phyloP scores from a whole-genome alignment of 2,329 filamentous ascomycete species.

The Colletotrichum cordylinicola region DNA sequence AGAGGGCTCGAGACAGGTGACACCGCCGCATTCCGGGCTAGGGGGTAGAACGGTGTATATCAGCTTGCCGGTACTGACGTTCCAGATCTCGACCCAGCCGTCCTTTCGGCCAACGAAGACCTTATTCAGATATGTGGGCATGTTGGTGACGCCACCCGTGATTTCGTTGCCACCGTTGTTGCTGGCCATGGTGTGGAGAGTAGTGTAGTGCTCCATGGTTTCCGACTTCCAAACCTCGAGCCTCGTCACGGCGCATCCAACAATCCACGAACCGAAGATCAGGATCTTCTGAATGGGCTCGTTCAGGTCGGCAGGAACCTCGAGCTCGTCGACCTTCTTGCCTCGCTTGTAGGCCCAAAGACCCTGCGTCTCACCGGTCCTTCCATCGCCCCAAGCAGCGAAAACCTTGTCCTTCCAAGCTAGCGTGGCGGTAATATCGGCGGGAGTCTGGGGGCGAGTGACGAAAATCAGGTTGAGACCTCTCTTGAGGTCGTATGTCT shows the following conservation, averaged over 20 bases:
- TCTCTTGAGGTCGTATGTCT: slow-evolving; percentile 93
- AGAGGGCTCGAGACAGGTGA: slow-evolving; percentile 87
- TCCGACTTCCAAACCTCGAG: slow-evolving; percentile 90
- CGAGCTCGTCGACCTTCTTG: slow-evolving; percentile 79
- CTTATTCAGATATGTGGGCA: slow-evolving; percentile 97
- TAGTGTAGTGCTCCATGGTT: slow-evolving; percentile 89
- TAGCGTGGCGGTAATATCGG: slow-evolving; percentile 82
- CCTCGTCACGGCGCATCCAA: slow-evolving; percentile 76
- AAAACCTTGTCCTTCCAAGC: slow-evolving; percentile 89
- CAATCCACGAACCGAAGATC: slow-evolving; percentile 89
- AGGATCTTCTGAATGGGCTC: slow-evolving; percentile 80
- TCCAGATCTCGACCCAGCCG: slow-evolving; percentile 96
- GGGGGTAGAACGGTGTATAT: slow-evolving; percentile 89
- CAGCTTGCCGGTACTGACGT: slow-evolving; percentile 88
- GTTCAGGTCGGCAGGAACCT: slow-evolving; percentile 66
- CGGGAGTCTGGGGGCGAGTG: slow-evolving; percentile 87
- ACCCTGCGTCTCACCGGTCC: slow-evolving; percentile 62
- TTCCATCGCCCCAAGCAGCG: slow-evolving; percentile 82
- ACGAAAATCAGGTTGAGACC: slow-evolving; percentile 94
- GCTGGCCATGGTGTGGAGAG: slow-evolving; percentile 67
- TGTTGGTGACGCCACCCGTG: slow-evolving; percentile 79
- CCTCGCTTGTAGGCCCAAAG: slow-evolving; percentile 94
- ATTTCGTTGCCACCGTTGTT: slow-evolving; percentile 69
- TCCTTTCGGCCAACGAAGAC: slow-evolving; percentile 88
- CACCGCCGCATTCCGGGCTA: slow-evolving; percentile 72